phyloP scores from a whole-genome alignment of 176 grass and related monocot species.

The Oryza meridionalis region DNA sequence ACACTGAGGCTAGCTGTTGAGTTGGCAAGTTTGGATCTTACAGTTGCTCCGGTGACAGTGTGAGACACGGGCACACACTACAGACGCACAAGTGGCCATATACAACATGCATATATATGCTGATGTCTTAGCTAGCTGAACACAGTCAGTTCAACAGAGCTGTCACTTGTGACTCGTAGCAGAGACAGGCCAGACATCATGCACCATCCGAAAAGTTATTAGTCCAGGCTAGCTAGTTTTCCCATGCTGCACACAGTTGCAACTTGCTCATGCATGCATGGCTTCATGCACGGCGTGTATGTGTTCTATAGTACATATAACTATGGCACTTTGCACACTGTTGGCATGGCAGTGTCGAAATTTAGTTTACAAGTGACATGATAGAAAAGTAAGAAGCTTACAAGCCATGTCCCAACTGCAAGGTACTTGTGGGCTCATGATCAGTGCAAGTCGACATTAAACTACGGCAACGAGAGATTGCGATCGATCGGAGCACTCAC shows the following conservation, averaged over 20 bases:
- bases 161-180: conserved; percentile 26
- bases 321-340: neutral
- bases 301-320: neutral
- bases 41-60: neutral
- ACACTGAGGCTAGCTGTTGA: neutral
- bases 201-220: neutral
- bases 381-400: conserved; percentile 22
- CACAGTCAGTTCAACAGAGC: neutral
- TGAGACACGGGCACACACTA: neutral
- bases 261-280: neutral
- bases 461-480: conserved; percentile 16
- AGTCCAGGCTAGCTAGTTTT: conserved; percentile 9
- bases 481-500: neutral
- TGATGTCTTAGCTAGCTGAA: conserved; percentile 2
- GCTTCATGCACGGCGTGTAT: neutral
- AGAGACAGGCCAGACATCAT: conserved; percentile 26
- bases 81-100: neutral
- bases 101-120: neutral
- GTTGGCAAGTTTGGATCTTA: conserved; percentile 23
- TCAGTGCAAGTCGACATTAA: neutral
- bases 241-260: neutral
- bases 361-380: neutral
- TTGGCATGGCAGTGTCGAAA: conserved; percentile 20
- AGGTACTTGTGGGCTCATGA: neutral
- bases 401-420: neutral